Evolutionary conservation across 2,329 filamentous ascomycete genomes (phyloP).

Genomic region (Clonostachys rosea): DNA sequence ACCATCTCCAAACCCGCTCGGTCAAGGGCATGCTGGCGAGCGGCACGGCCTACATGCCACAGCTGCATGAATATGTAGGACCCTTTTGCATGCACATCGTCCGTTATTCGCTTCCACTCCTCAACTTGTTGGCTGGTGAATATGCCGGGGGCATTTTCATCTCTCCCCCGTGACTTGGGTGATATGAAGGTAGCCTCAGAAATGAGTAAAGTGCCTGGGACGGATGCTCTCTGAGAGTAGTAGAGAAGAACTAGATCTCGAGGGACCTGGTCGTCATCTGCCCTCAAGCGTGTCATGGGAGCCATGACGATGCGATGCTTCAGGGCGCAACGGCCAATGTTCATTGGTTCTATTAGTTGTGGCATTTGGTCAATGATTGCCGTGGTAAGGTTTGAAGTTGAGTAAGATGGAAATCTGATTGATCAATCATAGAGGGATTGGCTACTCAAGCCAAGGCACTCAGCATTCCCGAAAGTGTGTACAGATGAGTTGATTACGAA

Average conservation of each 20-base stretch:
- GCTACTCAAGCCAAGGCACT: no score
- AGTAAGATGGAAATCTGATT: no score
- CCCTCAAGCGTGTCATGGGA: slow-evolving; percentile 46
- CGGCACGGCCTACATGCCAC: slow-evolving; percentile 36
- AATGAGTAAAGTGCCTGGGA: slow-evolving; percentile 33
- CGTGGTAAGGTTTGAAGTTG: no score
- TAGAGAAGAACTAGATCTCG: slow-evolving; percentile 19
- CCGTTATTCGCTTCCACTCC: slow-evolving; percentile 55
- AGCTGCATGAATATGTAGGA: slow-evolving; percentile 57
- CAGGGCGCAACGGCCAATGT: slow-evolving; percentile 33
- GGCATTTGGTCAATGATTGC: not conserved
- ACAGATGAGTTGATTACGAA: no score
- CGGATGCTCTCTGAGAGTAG: slow-evolving; percentile 32
- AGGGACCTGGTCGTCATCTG: slow-evolving; percentile 37
- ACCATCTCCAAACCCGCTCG: not conserved
- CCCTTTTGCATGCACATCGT: slow-evolving; percentile 57
- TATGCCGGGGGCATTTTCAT: slow-evolving; percentile 45
- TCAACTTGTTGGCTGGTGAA: slow-evolving; percentile 46
- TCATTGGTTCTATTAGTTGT: not conserved
- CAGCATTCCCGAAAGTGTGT: no score
- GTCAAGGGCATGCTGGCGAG: slow-evolving; percentile 3
- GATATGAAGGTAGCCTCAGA: slow-evolving; percentile 39
- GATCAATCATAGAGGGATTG: no score
- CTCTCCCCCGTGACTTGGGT: slow-evolving; percentile 7
- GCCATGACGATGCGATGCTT: slow-evolving; percentile 45